A percentile compares a stretch with the other conserved stretches of the same genome.
These are phyloP conservation scores for Monosporascus sp. DNA, from an alignment of 2,329 filamentous ascomycete genomes.

Conservation along the genomic window DNA sequence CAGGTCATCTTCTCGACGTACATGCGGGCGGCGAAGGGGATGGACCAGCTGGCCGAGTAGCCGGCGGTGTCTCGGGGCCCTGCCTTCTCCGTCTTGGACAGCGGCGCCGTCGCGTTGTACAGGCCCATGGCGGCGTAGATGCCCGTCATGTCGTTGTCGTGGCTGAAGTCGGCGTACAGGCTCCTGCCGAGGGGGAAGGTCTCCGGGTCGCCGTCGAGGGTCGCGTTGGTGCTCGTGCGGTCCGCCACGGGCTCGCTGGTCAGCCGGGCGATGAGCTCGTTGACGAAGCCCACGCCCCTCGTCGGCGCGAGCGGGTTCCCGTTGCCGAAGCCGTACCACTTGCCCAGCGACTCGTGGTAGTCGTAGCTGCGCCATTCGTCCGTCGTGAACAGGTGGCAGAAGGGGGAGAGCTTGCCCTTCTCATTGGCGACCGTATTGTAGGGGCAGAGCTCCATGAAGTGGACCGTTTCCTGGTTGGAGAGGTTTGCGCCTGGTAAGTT, in stretches of 20 bases:
- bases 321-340: conserved; percentile 76
- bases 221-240: conserved; percentile 70
- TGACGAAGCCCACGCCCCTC: conserved; percentile 81
- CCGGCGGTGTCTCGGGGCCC: conserved; percentile 53
- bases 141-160: conserved; percentile 81
- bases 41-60: conserved; percentile 71
- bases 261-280: conserved; percentile 79
- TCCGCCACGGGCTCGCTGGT: conserved; percentile 65
- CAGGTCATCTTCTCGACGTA: conserved; percentile 89
- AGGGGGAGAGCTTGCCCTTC: conserved; percentile 55
- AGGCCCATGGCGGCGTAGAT: conserved; percentile 74
- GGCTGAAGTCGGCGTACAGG: conserved; percentile 85
- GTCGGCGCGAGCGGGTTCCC: conserved; percentile 77
- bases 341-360: conserved; percentile 73
- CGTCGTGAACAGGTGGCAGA: conserved; percentile 70
- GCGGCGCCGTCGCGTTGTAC: conserved; percentile 59
- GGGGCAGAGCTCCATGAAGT: conserved; percentile 84
- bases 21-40: conserved; percentile 74
- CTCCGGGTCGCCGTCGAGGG: conserved; percentile 58
- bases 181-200: conserved; percentile 68
- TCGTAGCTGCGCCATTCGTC: conserved; percentile 75
- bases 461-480: conserved; percentile 55
- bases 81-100: conserved; percentile 46
- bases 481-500: conserved; percentile 65
- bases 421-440: conserved; percentile 70